Base-by-base conservation (phyloP, 2,329 filamentous ascomycete genomes). In the Stagonosporopsis vannaccii region DNA sequence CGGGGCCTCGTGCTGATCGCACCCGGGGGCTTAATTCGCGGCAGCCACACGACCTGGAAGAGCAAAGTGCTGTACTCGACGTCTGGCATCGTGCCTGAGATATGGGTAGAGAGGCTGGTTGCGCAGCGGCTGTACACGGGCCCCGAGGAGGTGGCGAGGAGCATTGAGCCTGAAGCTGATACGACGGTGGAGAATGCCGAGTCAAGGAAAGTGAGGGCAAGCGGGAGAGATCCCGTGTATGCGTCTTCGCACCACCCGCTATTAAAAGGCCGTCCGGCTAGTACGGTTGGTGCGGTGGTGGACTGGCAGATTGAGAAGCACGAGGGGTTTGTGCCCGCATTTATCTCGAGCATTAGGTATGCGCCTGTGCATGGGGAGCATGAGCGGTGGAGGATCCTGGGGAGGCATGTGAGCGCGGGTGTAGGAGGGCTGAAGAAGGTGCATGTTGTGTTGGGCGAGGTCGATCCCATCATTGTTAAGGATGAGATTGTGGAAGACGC, bases 21-120 rank as follows among this genome's bases (percentile, higher is more conserved):
- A 0, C 92, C 93, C 0, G 83, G 88, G 0, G 93, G 93, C 0
- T 80, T 97, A 40, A 85, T 97, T 44, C 83, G 89, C n/a, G 75
- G 78, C 4, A 77, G 79, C 13, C 86, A 89, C 66, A 82, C 91
- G 53, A 82, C 83, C 55, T 83, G 83, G 74, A 80, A 81, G 59
- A 87, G 84, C 66, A 83, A 82, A 50, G 63, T 92, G 19, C 78
- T 92, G 8, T 91, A 91, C 70, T 82, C 81, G 5, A 79, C 79
- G 15, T 83, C 82, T 5, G 84, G 83, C 0, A 67, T 86, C 22
- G 70, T 92, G 26, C 89, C 90, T 0, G 83, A 86, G 57, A 78
- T 75, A 42, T 61, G 90, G 7, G 73, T 85, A 1, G 73, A 77
- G n/a, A 76, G 72, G n/a, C 67, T 86, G 11, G 71, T 72, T n/a